Base-by-base conservation (phyloP, 768 basidiomycete species). In the Tulasnella sp. region DNA sequence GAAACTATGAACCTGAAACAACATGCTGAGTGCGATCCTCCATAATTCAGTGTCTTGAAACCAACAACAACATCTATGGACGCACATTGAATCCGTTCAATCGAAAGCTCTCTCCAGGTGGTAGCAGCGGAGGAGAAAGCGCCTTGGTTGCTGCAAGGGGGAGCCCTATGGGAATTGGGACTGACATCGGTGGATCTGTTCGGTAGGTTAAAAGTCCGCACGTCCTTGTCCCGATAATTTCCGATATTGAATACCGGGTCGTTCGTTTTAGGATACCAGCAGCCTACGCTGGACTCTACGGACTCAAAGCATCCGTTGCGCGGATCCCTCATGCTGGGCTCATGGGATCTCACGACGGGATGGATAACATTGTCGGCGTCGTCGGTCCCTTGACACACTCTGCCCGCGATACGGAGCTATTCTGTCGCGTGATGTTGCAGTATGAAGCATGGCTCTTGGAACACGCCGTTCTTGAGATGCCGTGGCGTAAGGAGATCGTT, bases 271-370 rank as follows among this genome's bases (percentile, higher is more conserved):
- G 65, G 38, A 67, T 76, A 25, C 74, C 74, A 31, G 74, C 76
- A 8, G 74, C 70, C 0, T 66, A 70, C 57, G 69, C 72, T 51
- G 74, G 74, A 30, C 51, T 78, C 30, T 77, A 76, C 42, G 75
- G 74, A 22, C 65, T 77, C 41, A 74, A 76, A 62, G 73, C 73
- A 19, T 78, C 78, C 15, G 76, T 78, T 48, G 74, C 72, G 22
- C 75, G 78, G 44, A 69, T 78, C 61, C 78, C 78, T 41, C 78
- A 79, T 66, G 75, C 74, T 0, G 78, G 77, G 24, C 70, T 78
- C 43, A 62, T 73, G 51, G 63, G 77, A 51, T 76, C 77, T 27
- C 75, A 76, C 60, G 73, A 76, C 60, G 79, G 78, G 19, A 78
- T 79, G 74, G 79, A 80, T 73, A 65, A 63, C 57, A 75, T 79